Evolutionary conservation across 805 yeast species (phyloP).

Genomic region (Millerago galiae): DNA sequence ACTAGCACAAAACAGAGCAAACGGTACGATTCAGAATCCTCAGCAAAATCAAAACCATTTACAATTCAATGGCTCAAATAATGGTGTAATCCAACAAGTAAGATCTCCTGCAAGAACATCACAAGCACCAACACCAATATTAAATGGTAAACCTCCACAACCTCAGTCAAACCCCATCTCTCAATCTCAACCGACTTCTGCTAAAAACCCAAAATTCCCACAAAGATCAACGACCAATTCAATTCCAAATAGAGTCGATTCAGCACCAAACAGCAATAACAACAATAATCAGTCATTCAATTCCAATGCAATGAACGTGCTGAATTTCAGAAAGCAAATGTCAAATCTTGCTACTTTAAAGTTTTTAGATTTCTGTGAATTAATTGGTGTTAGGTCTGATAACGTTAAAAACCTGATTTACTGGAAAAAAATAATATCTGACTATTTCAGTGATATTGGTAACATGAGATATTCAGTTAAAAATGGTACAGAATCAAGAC

Average conservation of each 20-base stretch:
- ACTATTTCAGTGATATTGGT: slow-evolving; percentile 48
- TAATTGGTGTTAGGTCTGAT: slow-evolving; percentile 36
- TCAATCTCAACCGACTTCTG: neutral
- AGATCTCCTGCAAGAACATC: slow-evolving; percentile 13
- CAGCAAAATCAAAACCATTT: neutral
- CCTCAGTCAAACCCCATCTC: slow-evolving; percentile 4
- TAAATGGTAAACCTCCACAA: neutral
- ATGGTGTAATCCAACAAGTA: slow-evolving; percentile 12
- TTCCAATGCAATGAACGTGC: slow-evolving; percentile 11
- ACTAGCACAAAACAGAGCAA: slow-evolving; percentile 6
- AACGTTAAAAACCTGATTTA: slow-evolving; percentile 38
- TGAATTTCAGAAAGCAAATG: slow-evolving; percentile 31
- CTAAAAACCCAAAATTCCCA: neutral
- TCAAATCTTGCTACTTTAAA: slow-evolving; percentile 46
- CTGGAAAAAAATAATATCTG: slow-evolving; percentile 44
- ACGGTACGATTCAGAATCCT: slow-evolving; percentile 5
- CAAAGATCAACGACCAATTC: neutral
- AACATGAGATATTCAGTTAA: slow-evolving; percentile 40
- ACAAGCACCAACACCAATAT: slow-evolving; percentile 16
- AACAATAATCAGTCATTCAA: neutral
- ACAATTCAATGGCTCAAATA: slow-evolving; percentile 1
- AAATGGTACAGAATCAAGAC: slow-evolving; percentile 40
- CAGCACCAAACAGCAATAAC: neutral
- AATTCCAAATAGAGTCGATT: neutral
- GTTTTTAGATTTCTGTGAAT: slow-evolving; percentile 43